Conservation (phyloP, 1,284 basidiomycete genomes). For the Ganoderma lucidum region DNA sequence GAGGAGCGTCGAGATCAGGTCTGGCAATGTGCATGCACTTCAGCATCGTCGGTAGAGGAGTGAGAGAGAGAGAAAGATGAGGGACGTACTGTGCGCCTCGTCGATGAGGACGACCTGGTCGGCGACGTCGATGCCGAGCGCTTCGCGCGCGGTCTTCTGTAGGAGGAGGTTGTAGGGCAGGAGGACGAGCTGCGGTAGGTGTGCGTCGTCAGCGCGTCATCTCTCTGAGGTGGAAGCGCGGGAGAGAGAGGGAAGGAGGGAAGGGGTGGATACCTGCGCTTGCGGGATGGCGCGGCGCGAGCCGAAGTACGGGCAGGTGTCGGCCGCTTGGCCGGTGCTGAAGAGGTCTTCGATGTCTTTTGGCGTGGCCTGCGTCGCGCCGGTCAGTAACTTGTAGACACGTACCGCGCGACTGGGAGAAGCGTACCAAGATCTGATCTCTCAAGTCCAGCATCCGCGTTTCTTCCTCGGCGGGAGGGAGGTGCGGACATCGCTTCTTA, state of each 20-base stretch:
- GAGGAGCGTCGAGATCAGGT: conserved; percentile 88
- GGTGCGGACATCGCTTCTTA: conserved; percentile 76
- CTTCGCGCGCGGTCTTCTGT: conserved; percentile 85
- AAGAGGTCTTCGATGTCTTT: conserved; percentile 97
- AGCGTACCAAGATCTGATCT: conserved; percentile 86
- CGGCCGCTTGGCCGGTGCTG: conserved; percentile 65
- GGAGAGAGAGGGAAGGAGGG: background rate
- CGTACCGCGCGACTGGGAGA: background rate
- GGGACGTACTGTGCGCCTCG: conserved; percentile 90
- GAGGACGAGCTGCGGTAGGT: conserved; percentile 72
- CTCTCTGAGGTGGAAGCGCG: no score
- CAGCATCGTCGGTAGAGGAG: background rate
- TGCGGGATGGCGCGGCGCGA: conserved; percentile 88
- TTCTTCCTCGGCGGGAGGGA: conserved; percentile 84
- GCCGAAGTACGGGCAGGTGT: conserved; percentile 94
- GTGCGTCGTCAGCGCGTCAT: background rate
- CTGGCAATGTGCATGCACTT: conserved; percentile 47
- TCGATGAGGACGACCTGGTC: conserved; percentile 92
- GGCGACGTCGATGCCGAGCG: conserved; percentile 84
- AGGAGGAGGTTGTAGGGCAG: conserved; percentile 95
- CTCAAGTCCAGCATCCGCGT: conserved; percentile 83
- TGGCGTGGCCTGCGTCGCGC: conserved; percentile 73
- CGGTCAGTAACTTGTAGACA: background rate
- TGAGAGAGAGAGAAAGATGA: background rate
- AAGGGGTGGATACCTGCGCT: conserved; percentile 74